A percentile compares a stretch with the other conserved stretches of the same genome.
phyloP scores from a whole-genome alignment of 192 early-diverging fungal genomes.

The Backusella circina region DNA sequence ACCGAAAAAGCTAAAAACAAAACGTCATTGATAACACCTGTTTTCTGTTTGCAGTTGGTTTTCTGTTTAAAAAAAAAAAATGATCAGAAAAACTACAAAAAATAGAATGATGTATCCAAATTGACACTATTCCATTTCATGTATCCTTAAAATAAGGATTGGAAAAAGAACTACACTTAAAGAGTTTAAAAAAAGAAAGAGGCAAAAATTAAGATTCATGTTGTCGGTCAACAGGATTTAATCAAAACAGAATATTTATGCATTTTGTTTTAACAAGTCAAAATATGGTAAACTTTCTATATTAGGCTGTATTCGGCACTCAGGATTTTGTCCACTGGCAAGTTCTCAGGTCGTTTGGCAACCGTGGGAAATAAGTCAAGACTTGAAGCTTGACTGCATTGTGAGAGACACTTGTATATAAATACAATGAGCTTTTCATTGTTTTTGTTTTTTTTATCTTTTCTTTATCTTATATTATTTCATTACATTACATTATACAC shows the following conservation, averaged over 20 bases:
- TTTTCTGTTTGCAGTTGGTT: no score
- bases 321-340: background rate
- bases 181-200: background rate
- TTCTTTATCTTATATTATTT: background rate
- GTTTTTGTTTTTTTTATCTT: background rate
- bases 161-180: background rate
- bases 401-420: background rate
- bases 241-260: background rate
- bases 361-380: constrained; percentile 8
- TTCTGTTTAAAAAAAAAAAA: no score
- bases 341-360: constrained; percentile 4
- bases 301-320: background rate
- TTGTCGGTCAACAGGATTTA: background rate
- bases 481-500: background rate
- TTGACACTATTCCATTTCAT: background rate
- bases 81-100: no score
- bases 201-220: no score
- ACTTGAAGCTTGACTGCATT: background rate
- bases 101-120: no score
- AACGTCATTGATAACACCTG: background rate
- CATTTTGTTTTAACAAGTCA: background rate
- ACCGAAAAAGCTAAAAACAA: background rate
- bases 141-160: background rate
- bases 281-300: background rate
- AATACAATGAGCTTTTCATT: background rate